Conservation (phyloP, 441 rosid species). For the Pelargonium cotyledonis region DNA sequence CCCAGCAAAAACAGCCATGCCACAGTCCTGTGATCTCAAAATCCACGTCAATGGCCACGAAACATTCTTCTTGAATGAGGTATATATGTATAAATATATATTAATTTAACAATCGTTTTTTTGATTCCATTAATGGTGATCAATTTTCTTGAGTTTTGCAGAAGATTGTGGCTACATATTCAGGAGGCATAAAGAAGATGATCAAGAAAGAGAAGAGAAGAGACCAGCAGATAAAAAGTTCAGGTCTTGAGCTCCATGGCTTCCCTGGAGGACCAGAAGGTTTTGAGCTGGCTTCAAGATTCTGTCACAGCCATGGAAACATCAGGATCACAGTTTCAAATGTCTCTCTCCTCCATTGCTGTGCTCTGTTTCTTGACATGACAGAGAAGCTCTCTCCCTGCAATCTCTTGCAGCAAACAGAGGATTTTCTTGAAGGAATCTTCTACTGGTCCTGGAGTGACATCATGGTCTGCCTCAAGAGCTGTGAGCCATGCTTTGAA, state of each 20-base stretch:
- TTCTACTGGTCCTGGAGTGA: slow-evolving; percentile 62
- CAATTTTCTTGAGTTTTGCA: slow-evolving; percentile 16
- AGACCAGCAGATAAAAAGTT: slow-evolving; percentile 33
- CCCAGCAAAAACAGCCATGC: slow-evolving; percentile 30
- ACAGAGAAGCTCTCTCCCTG: slow-evolving; percentile 37
- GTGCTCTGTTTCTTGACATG: slow-evolving; percentile 60
- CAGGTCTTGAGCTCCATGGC: slow-evolving; percentile 33
- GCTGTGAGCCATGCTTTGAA: slow-evolving; percentile 43
- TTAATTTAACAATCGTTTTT: background rate
- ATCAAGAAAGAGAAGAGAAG: slow-evolving; percentile 39
- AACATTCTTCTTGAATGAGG: slow-evolving; percentile 8
- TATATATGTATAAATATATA: background rate
- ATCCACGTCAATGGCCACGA: background rate
- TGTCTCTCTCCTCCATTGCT: slow-evolving; percentile 48
- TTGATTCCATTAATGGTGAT: background rate
- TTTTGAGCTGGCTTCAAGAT: slow-evolving; percentile 55
- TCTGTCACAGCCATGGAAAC: slow-evolving; percentile 53
- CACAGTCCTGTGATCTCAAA: slow-evolving; percentile 36
- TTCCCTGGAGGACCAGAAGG: slow-evolving; percentile 68
- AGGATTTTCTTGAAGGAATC: slow-evolving; percentile 46
- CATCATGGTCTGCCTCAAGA: slow-evolving; percentile 41
- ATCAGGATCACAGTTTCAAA: slow-evolving; percentile 43
- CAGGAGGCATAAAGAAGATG: slow-evolving; percentile 49
- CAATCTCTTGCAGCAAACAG: slow-evolving; percentile 55
- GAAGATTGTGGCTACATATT: slow-evolving; percentile 46